These are phyloP conservation scores for Pleurotus ostreatus DNA, from an alignment of 768 basidiomycete genomes.

Conservation along the genomic window DNA sequence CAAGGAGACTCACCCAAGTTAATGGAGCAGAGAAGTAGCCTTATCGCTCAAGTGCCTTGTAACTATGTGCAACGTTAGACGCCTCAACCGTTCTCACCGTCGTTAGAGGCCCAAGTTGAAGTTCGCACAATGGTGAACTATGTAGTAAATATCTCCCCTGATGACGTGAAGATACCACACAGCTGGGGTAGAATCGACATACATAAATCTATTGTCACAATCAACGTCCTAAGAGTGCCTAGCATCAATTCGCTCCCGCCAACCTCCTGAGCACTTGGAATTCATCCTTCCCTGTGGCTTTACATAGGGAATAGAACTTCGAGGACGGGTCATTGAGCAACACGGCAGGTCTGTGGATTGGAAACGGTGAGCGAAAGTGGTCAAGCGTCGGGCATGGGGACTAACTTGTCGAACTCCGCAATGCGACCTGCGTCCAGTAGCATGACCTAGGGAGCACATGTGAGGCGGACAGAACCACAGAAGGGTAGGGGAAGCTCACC, in stretches of 20 bases:
- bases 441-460: conserved; percentile 52
- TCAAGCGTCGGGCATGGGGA: not conserved
- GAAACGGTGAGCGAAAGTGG: not conserved
- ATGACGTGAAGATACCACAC: not conserved
- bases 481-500: conserved; percentile 34
- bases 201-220: too few species aligned
- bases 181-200: not conserved
- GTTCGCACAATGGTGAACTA: too few species aligned
- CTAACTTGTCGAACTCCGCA: conserved; percentile 65
- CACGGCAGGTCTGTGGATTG: conserved; percentile 37
- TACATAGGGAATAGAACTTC: conserved; percentile 65
- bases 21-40: not conserved
- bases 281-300: conserved; percentile 70
- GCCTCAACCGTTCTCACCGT: not conserved
- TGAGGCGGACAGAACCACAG: not conserved
- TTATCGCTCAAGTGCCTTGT: conserved; percentile 2
- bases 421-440: conserved; percentile 77
- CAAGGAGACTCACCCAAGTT: conserved; percentile 1
- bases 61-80: not conserved
- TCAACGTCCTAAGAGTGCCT: not conserved
- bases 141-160: not conserved
- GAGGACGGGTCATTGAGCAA: conserved; percentile 55
- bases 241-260: conserved; percentile 37
- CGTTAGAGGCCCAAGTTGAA: not conserved
- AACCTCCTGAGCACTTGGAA: conserved; percentile 66